Evolutionary conservation across 345 rosid genomes (phyloP).

Genomic region (Melaleuca alternifolia): DNA sequence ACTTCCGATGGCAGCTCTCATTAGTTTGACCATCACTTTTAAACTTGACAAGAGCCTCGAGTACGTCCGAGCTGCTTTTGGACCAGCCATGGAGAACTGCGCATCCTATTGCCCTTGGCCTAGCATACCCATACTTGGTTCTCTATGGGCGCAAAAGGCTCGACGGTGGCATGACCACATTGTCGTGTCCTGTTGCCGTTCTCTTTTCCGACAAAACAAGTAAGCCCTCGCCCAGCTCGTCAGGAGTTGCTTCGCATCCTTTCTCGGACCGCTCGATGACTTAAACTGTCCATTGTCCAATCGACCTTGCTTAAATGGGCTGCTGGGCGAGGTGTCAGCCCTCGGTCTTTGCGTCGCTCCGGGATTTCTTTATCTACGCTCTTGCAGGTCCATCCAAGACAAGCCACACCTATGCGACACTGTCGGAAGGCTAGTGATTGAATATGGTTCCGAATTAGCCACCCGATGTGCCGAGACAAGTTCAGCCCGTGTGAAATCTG

Average conservation of each 20-base stretch:
- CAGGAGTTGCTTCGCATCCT: conserved; percentile 53
- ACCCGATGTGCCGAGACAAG: conserved; percentile 11
- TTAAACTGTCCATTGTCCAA: conserved; percentile 17
- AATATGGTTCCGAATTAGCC: conserved; percentile 33
- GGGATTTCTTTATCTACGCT: conserved; percentile 50
- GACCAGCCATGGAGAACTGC: conserved; percentile 54
- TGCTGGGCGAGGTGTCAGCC: conserved; percentile 34
- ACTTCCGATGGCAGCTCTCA: conserved; percentile 59
- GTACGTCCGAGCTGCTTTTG: conserved; percentile 46
- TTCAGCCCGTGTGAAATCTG: conserved; percentile 25
- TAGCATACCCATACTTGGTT: conserved; percentile 35
- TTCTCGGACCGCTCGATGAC: conserved; percentile 21
- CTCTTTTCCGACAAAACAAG: conserved; percentile 37
- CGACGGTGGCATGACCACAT: conserved; percentile 60
- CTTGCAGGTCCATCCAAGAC: conserved; percentile 33
- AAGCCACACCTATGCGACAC: conserved; percentile 20
- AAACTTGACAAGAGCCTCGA: conserved; percentile 38
- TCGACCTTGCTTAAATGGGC: conserved; percentile 26
- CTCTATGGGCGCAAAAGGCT: conserved; percentile 62
- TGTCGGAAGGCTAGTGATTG: conserved; percentile 35
- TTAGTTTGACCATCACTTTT: conserved; percentile 63
- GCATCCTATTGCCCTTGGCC: conserved; percentile 52
- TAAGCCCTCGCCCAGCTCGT: conserved; percentile 48
- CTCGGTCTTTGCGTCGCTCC: conserved; percentile 29
- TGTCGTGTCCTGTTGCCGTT: conserved; percentile 38